Evolutionary conservation across 2,329 filamentous ascomycete species (phyloP), one percentile per base, ranked within the genome.

Genomic region (Talaromyces sp.): DNA sequence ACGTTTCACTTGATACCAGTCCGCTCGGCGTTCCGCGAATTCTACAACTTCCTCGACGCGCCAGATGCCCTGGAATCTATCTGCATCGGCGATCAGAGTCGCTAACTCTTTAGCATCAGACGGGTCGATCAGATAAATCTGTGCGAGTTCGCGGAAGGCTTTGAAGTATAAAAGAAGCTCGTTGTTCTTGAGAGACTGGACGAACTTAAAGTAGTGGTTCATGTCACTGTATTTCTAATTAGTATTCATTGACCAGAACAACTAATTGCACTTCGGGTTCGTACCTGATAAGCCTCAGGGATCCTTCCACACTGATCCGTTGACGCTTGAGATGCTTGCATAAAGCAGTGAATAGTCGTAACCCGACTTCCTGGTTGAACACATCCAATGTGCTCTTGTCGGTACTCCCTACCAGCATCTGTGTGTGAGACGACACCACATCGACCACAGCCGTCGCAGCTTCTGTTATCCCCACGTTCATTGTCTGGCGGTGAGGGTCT

Each of bases 301-400:
- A 90, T 51, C 94, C 94, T 56, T 91, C 87, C 22, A 91, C 90
- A 69, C 88, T 93, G 73, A 99, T 85, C 51, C 94, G 87, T 78
- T 97, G 94, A 9, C 93, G 88, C 78, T 99, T 99, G 61, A 99
- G 83, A 75, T 99, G 94, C 76, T 99, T 99, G 81, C 93, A 97
- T 46, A 99, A 80, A 16, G 90, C 89, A 17, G 88, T 86, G 75
- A 97, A 99, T 47, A 99, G 82, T 22, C 94, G 88, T 58, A 97
- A 83, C 0, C 94, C 94, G 22, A 99, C 93, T 76, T 99, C 94
- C 74, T 94, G 91, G 72, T 96, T 97, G 80, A 99, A 99, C 13
- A 99, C 94, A 68, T 99, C 94, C 22, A 99, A 86, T 82, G 96
- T 96, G 57, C 90, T 93, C 79, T 99, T 99, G 70, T 99, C 94